Percentiles rank a stretch among this genome's conserved stretches.
Conservation (phyloP, 106 monocot genomes). For the Dendrobium chrysotoxum region DNA sequence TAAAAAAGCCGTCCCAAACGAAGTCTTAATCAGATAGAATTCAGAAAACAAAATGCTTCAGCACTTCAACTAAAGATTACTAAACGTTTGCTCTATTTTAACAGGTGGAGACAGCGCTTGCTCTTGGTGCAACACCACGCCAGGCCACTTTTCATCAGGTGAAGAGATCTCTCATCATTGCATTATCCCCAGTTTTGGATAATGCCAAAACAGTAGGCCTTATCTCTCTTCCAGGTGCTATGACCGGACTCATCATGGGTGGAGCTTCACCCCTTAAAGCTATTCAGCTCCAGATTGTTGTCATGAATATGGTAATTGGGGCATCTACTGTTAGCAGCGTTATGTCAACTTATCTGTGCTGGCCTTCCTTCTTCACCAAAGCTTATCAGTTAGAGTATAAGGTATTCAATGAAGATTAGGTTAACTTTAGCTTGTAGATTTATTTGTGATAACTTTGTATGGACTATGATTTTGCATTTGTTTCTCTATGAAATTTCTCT, state of each 20-base stretch:
- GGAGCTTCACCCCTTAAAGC: conserved; percentile 88
- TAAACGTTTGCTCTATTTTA: neutral
- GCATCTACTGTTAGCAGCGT: conserved; percentile 84
- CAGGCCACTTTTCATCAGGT: conserved; percentile 81
- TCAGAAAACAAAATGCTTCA: too few species aligned
- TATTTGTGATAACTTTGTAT: too few species aligned
- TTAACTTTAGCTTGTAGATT: too few species aligned
- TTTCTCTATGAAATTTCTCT: too few species aligned
- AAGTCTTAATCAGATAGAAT: too few species aligned
- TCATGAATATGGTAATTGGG: conserved; percentile 91
- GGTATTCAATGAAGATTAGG: conserved; percentile 40
- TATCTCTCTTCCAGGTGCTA: conserved; percentile 81
- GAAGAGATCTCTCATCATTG: conserved; percentile 64
- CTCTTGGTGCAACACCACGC: conserved; percentile 81
- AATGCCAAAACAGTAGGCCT: conserved; percentile 92
- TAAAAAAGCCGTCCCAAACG: too few species aligned
- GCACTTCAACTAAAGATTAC: too few species aligned
- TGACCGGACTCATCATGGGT: conserved; percentile 95
- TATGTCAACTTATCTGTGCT: conserved; percentile 70
- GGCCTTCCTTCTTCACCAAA: conserved; percentile 89
- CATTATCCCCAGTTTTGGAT: conserved; percentile 77
- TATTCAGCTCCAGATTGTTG: conserved; percentile 88
- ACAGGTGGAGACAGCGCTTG: conserved; percentile 82
- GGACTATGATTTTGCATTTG: too few species aligned
- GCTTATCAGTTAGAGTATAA: conserved; percentile 62